A percentile compares a stretch with the other conserved stretches of the same genome.
phyloP scores from a whole-genome alignment of 768 basidiomycete species.

The Collybia sp. region DNA sequence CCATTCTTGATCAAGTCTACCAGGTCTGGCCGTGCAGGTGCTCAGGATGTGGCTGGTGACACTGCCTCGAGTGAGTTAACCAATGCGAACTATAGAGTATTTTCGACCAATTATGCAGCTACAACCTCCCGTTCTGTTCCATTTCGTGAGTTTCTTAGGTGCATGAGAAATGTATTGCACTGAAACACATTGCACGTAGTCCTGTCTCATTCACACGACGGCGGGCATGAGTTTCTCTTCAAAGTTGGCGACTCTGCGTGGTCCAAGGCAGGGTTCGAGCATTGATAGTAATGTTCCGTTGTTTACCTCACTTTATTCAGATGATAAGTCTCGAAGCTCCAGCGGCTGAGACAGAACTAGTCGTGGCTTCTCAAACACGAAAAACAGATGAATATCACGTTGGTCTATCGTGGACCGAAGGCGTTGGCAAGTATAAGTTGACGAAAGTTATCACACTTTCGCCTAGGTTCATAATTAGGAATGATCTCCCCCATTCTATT shows the following conservation, averaged over 20 bases:
- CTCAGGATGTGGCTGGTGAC: constrained; percentile 84
- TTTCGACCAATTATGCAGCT: constrained; percentile 24
- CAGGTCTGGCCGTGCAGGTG: constrained; percentile 55
- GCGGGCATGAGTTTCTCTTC: constrained; percentile 81
- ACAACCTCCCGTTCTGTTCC: constrained; percentile 53
- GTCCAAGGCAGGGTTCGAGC: constrained; percentile 63
- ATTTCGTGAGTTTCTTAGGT: constrained; percentile 62
- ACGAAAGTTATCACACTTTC: constrained; percentile 90
- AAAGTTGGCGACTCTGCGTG: constrained; percentile 78
- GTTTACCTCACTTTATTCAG: constrained; percentile 25
- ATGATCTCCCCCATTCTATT: constrained; percentile 63
- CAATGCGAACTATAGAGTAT: constrained; percentile 4
- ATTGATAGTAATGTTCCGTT: no score
- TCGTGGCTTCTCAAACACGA: constrained; percentile 58
- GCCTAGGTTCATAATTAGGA: constrained; percentile 89
- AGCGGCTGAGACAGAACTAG: constrained; percentile 81
- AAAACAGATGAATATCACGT: constrained; percentile 69
- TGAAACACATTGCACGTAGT: constrained; percentile 38
- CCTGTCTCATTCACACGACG: constrained; percentile 77
- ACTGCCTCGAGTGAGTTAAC: constrained; percentile 47
- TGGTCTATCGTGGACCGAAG: constrained; percentile 90
- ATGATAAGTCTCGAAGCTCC: constrained; percentile 90
- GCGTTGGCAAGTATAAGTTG: constrained; percentile 95
- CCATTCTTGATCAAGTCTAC: constrained; percentile 71
- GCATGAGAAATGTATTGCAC: constrained; percentile 1